Base-by-base conservation (phyloP, 2,329 filamentous ascomycete species). In the Fusarium sp. region DNA sequence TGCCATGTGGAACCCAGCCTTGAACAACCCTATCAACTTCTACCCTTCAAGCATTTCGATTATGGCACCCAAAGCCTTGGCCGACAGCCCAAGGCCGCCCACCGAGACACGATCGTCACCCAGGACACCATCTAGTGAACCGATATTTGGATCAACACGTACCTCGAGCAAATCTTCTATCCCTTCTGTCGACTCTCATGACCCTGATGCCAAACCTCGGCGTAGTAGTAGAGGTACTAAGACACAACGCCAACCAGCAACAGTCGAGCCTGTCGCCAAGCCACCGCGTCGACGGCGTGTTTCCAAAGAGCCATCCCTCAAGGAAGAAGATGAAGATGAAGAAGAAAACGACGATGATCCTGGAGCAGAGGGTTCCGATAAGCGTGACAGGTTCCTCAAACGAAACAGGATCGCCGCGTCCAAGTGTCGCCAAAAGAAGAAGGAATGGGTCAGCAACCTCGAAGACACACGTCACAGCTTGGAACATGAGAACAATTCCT, bases 341-440 rank as follows among this genome's bases (percentile, higher is more conserved):
- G 64, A 59, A 58, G 49, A 50, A 60, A 75, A 44, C 60, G 68
- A 51, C 62, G 69, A 23, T 8, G 64, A 44, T 9, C 37, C 23
- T 0, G 54, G 40, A 1, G 4, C 33, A 11, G 59, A 65, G 1
- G 75, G 70, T 5, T 80, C 82, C 11, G 41, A 63, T 7, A 87
- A 85, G 70, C 82, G 87, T 27, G 83, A 81, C 63, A 84, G 84
- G 64, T 89, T 88, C 70, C 82, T 92, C 0, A 88, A 92, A 77
- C 86, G 90, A 62, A 94, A 94, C 75, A 84, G 91, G 11, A 80
- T 91, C 4, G 91, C 91, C 0, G 91, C 91, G 2, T 90, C 88
- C 75, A 93, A 92, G 74, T 93, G 90, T 73, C 86, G 91, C 5
- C 86, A 90, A 72, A 92, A 92, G 77, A 87, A 86, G 72, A 88